Conservation (phyloP, 805 yeast genomes). For the Nakazawaea pomicola region DNA sequence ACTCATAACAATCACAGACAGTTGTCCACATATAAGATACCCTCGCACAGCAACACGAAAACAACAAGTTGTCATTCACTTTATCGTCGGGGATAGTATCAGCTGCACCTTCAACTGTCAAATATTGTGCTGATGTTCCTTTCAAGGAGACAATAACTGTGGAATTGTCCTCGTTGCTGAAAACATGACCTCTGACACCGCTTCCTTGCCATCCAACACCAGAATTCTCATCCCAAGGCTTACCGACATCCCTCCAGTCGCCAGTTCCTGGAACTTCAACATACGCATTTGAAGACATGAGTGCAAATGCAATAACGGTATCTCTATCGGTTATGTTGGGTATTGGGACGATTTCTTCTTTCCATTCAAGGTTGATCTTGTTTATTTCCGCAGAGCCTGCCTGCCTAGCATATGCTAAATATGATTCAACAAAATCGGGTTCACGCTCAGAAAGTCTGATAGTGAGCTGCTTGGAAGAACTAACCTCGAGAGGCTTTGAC, state of each 20-base stretch:
- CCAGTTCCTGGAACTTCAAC: conserved; percentile 70
- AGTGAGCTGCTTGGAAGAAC: conserved; percentile 16
- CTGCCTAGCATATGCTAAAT: conserved; percentile 49
- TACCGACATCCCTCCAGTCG: conserved; percentile 80
- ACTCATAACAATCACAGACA: conserved; percentile 88
- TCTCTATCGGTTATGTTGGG: conserved; percentile 76
- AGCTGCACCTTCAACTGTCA: conserved; percentile 42
- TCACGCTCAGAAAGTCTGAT: conserved; percentile 39
- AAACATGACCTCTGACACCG: conserved; percentile 90
- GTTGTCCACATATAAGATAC: conserved; percentile 89
- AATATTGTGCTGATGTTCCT: conserved; percentile 85
- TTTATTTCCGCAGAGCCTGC: conserved; percentile 32
- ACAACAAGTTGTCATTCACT: conserved; percentile 79
- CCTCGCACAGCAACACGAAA: conserved; percentile 95
- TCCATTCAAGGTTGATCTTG: conserved; percentile 59
- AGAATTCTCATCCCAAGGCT: conserved; percentile 48
- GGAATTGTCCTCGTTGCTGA: conserved; percentile 50
- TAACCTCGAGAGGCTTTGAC: conserved; percentile 17
- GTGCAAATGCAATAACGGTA: conserved; percentile 70
- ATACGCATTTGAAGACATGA: conserved; percentile 89
- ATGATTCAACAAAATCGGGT: conserved; percentile 65
- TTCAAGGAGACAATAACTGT: conserved; percentile 75
- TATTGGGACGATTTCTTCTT: conserved; percentile 43
- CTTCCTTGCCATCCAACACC: conserved; percentile 84
- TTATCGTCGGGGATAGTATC: conserved; percentile 83